Conservation (phyloP, 164 flowering plant species). For the Magnolia officinalis region DNA sequence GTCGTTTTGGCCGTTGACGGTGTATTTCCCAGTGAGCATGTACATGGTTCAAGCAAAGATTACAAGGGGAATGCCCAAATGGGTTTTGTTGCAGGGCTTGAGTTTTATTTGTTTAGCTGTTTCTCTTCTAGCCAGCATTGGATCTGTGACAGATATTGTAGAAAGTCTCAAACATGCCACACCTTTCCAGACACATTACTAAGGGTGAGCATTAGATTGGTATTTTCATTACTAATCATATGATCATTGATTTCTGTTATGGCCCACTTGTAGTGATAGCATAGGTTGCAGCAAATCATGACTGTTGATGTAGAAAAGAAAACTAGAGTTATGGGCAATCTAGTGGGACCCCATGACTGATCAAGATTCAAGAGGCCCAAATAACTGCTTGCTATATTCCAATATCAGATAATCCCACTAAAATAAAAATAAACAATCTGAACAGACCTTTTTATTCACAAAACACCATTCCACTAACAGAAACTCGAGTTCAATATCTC, state of each 20-base stretch:
- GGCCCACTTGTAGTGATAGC: not conserved
- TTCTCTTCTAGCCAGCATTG: slow-evolving; percentile 8
- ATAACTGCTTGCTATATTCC: no score
- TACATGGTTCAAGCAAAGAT: slow-evolving; percentile 17
- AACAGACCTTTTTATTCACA: no score
- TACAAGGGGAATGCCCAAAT: slow-evolving; percentile 7
- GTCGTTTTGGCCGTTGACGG: slow-evolving; percentile 17
- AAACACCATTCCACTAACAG: no score
- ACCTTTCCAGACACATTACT: slow-evolving; percentile 3
- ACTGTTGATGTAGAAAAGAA: no score
- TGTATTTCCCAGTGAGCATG: slow-evolving; percentile 18
- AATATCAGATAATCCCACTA: no score
- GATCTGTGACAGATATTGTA: slow-evolving; percentile 21
- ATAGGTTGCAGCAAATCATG: not conserved
- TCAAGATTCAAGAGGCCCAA: no score
- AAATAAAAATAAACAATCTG: no score
- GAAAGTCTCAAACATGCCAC: slow-evolving; percentile 12
- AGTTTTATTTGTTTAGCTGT: slow-evolving; percentile 15
- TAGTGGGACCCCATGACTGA: no score
- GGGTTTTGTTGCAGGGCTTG: slow-evolving; percentile 16
- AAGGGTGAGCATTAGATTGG: not conserved
- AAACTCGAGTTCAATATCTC: no score
- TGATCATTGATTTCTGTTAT: not conserved
- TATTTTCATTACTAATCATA: no score
- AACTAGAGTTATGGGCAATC: no score